These are phyloP conservation scores for Hypoxylon trugodes DNA, from an alignment of 495 filamentous ascomycete species.

Conservation along the genomic window DNA sequence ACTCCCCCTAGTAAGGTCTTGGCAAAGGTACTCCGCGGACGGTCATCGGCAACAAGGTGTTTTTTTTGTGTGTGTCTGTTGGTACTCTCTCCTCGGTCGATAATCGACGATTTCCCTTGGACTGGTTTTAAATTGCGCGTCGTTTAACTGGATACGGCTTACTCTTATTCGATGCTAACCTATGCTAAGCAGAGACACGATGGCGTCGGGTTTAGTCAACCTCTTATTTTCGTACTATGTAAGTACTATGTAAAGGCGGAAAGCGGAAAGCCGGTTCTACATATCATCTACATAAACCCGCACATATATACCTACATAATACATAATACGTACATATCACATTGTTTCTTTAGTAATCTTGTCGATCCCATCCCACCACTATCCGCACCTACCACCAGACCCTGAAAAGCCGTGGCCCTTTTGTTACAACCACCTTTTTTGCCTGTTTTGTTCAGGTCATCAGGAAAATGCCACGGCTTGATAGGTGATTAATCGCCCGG, in stretches of 20 bases:
- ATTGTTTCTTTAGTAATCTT: slow-evolving; percentile 40
- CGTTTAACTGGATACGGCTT: slow-evolving; percentile 32
- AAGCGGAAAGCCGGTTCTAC: slow-evolving; percentile 29
- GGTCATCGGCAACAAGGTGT: slow-evolving; percentile 34
- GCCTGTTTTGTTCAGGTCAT: slow-evolving; percentile 17
- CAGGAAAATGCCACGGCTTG: slow-evolving; percentile 20
- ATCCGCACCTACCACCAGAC: slow-evolving; percentile 20
- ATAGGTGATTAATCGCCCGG: slow-evolving; percentile 11
- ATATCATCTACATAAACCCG: too few relatives aligned
- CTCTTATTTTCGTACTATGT: too few relatives aligned
- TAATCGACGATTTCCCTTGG: background rate
- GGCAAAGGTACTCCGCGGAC: slow-evolving; percentile 26
- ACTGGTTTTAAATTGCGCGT: slow-evolving; percentile 32
- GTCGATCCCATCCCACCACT: slow-evolving; percentile 28
- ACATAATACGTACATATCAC: too few relatives aligned
- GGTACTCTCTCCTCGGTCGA: slow-evolving; percentile 8
- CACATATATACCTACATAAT: too few relatives aligned
- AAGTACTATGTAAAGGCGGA: too few relatives aligned
- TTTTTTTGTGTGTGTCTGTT: slow-evolving; percentile 19
- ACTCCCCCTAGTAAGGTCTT: slow-evolving; percentile 33
- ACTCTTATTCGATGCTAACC: slow-evolving; percentile 36
- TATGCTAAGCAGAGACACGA: slow-evolving; percentile 13
- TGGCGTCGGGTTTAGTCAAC: slow-evolving; percentile 16
- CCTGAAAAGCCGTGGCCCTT: slow-evolving; percentile 6
- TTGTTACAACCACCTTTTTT: slow-evolving; percentile 18